Conservation (phyloP, 2,329 filamentous ascomycete genomes). For the Trichoderma afroharzianum region DNA sequence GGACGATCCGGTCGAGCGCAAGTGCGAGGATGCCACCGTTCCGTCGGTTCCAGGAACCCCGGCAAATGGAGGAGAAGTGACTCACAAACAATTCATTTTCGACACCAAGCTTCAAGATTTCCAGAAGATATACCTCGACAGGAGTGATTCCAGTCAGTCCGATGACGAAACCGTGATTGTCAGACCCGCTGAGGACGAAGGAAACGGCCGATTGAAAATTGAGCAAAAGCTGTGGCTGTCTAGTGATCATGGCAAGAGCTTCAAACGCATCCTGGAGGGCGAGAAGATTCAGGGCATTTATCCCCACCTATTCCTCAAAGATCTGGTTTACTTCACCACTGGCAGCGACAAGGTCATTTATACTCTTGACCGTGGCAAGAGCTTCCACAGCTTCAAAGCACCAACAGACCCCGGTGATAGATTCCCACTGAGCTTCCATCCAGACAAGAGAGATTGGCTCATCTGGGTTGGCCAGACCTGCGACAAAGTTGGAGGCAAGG, state of each 20-base stretch:
- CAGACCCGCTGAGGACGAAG: conserved; percentile 40
- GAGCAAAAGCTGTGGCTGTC: conserved; percentile 67
- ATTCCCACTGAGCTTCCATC: conserved; percentile 71
- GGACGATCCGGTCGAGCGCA: conserved; percentile 68
- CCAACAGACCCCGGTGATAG: conserved; percentile 49
- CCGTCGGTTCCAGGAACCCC: conserved; percentile 41
- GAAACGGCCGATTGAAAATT: conserved; percentile 28
- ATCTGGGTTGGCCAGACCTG: conserved; percentile 84
- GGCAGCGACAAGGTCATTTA: conserved; percentile 64
- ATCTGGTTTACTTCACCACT: conserved; percentile 76
- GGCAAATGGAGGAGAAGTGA: conserved; percentile 67
- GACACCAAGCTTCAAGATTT: conserved; percentile 50
- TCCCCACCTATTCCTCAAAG: conserved; percentile 76
- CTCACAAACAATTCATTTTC: conserved; percentile 59
- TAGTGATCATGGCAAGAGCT: conserved; percentile 83
- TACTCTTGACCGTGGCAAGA: conserved; percentile 73
- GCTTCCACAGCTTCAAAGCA: conserved; percentile 69
- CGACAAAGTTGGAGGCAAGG: conserved; percentile 44
- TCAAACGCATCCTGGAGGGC: conserved; percentile 66
- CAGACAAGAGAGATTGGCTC: conserved; percentile 80
- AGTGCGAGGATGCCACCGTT: conserved; percentile 60
- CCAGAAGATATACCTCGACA: conserved; percentile 73
- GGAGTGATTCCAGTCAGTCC: conserved; percentile 59
- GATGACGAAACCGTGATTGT: conserved; percentile 70
- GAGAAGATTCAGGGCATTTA: conserved; percentile 68